A percentile compares a stretch with the other conserved stretches of the same genome.
phyloP scores from a whole-genome alignment of 164 flowering plant genomes.

The Dillenia turbinata region DNA sequence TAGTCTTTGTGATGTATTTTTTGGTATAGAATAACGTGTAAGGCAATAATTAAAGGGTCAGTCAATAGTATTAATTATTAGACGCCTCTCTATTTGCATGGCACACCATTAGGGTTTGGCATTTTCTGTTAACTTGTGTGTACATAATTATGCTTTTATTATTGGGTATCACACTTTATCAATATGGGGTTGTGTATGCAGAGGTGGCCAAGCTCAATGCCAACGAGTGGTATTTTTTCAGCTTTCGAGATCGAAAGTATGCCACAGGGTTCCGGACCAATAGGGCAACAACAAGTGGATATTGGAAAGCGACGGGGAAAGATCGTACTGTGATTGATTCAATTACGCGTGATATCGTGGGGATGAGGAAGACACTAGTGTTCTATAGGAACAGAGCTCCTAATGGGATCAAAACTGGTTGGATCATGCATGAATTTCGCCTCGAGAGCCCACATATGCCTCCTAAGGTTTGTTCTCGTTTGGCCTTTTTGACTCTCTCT shows the following conservation, averaged over 20 bases:
- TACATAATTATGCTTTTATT: background rate
- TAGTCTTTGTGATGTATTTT: too few relatives aligned
- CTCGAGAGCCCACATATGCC: constrained; percentile 58
- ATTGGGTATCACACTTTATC: too few relatives aligned
- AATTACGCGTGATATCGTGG: constrained; percentile 39
- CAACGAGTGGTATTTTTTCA: constrained; percentile 95
- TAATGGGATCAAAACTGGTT: constrained; percentile 70
- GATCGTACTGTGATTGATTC: constrained; percentile 62
- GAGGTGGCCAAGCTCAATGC: constrained; percentile 77
- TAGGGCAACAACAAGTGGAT: constrained; percentile 68
- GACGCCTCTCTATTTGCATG: too few relatives aligned
- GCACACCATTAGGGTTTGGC: background rate
- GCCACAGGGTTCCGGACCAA: constrained; percentile 74
- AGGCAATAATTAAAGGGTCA: too few relatives aligned
- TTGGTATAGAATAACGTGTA: too few relatives aligned
- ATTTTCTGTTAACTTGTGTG: background rate
- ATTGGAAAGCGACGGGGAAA: constrained; percentile 92
- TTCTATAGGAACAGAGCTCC: constrained; percentile 80
- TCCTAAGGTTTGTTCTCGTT: constrained; percentile 45
- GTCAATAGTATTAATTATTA: too few relatives aligned
- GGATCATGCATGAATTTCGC: constrained; percentile 96
- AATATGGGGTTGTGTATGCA: constrained; percentile 9
- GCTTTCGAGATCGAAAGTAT: constrained; percentile 76
- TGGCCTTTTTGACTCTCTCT: too few relatives aligned
- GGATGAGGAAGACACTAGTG: constrained; percentile 83